Conservation (phyloP, 345 rosid species). For the Zanthoxylum bungeanum region DNA sequence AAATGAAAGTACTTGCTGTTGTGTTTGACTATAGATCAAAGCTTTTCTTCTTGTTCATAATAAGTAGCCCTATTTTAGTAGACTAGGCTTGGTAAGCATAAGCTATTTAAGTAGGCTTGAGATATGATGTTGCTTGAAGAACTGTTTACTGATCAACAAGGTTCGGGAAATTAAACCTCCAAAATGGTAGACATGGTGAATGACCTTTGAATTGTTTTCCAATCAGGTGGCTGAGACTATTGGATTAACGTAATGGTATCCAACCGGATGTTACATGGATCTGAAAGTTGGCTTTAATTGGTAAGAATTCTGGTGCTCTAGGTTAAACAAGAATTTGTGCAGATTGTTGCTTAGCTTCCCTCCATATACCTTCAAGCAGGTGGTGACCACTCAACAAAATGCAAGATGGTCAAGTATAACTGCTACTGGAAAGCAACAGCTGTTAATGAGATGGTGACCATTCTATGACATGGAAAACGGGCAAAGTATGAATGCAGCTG, state of each 20-base stretch:
- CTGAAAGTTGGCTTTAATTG: slow-evolving; percentile 1
- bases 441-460: background rate
- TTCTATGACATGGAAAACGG: slow-evolving; percentile 34
- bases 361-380: background rate
- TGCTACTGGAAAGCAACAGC: slow-evolving; percentile 20
- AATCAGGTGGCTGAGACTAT: background rate
- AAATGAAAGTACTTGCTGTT: background rate
- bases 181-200: background rate
- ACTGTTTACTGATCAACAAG: background rate
- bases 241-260: background rate
- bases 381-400: slow-evolving; percentile 15
- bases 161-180: background rate
- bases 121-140: background rate
- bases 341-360: slow-evolving; percentile 3
- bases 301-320: background rate
- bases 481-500: slow-evolving; percentile 32
- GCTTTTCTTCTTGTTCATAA: background rate
- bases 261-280: slow-evolving; percentile 4
- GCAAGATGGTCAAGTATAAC: slow-evolving; percentile 34
- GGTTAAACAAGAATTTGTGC: background rate
- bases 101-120: no score
- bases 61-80: no score
- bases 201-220: background rate
- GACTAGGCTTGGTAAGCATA: no score
- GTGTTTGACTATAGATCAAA: background rate